A percentile compares a stretch with the other conserved stretches of the same genome.
These are phyloP conservation scores for Eucalyptus regnans DNA, from an alignment of 345 rosid species.

Conservation along the genomic window DNA sequence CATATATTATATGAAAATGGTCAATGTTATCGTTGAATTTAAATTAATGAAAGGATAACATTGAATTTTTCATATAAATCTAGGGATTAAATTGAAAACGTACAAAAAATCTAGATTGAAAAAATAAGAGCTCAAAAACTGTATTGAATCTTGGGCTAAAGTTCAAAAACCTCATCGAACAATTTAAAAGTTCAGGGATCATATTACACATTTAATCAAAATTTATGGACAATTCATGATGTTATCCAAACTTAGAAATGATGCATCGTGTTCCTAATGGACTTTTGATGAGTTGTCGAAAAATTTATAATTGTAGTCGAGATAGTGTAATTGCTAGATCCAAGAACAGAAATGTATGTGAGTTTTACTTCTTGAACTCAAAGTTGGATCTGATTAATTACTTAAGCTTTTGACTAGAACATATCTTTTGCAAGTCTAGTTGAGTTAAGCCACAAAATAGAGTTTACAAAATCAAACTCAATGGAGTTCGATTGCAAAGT, in stretches of 20 bases:
- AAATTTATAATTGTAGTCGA: not conserved
- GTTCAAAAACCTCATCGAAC: too few relatives aligned
- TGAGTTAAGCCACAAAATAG: not conserved
- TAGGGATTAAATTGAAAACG: not conserved
- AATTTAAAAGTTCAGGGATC: fast-evolving
- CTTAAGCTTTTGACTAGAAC: not conserved
- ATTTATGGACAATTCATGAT: too few relatives aligned
- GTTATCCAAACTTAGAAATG: not conserved
- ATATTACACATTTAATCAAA: too few relatives aligned
- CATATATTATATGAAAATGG: too few relatives aligned
- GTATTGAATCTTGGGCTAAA: too few relatives aligned
- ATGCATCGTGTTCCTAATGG: not conserved
- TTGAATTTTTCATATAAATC: not conserved
- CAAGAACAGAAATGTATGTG: not conserved
- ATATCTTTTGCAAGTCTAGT: not conserved
- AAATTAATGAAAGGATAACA: too few relatives aligned
- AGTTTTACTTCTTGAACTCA: not conserved
- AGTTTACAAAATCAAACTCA: not conserved
- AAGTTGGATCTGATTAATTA: not conserved
- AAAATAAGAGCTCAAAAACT: too few relatives aligned
- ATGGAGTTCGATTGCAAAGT: not conserved
- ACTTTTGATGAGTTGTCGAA: not conserved
- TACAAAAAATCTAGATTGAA: too few relatives aligned
- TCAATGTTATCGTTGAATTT: too few relatives aligned
- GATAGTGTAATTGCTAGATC: not conserved